Base-by-base conservation (phyloP, 164 flowering plant species). In the Tetrastigma voinierianum region DNA sequence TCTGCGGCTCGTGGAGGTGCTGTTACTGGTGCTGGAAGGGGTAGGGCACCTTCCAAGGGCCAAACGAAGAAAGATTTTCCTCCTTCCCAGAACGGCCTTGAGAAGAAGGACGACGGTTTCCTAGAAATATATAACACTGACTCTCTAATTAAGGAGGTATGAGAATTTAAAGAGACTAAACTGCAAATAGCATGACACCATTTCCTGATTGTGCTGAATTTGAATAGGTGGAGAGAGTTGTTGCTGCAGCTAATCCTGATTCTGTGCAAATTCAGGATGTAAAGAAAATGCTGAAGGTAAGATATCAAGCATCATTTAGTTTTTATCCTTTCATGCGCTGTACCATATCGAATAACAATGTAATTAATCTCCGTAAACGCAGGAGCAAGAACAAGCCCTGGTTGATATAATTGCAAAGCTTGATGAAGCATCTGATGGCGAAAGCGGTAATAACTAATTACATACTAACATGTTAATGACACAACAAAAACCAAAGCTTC, bases 71-170 rank as follows among this genome's bases (percentile, higher is more conserved):
- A 83, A 69, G 91, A 82, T 43, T 76, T 81, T 24, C 85, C 78
- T 49, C 77, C 80, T 20, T 70, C 85, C 17, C 96, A 86, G 63
- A 92, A 90, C 78, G 98, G 99, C 67, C 73, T 77, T 66, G 88
- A 89, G 48, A 89, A 82, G 82, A 87, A 87, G 70, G 74, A 66
- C 51, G 59, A 75, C 15, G 88, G 81, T 61, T 88, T 89, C 62
- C 89, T 96, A 54, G 91, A 90, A 70, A 80, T 96, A 74, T 85
- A 89, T 59, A 93, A 89, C 63, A 96, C 99, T 3, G 99, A 90
- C 68, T 80, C 89, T 52, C 82, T 96, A 21, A 88, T 96, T n/a
- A n/a, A 88, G 66, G 98, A 96, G 97, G 99, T 88, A 74, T 3
- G 4, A 21, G 18, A 45, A 16, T 19, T 46, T 51, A 12, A 10